phyloP scores from a whole-genome alignment of 2,329 filamentous ascomycete species.

The Aspergillus sp. region DNA sequence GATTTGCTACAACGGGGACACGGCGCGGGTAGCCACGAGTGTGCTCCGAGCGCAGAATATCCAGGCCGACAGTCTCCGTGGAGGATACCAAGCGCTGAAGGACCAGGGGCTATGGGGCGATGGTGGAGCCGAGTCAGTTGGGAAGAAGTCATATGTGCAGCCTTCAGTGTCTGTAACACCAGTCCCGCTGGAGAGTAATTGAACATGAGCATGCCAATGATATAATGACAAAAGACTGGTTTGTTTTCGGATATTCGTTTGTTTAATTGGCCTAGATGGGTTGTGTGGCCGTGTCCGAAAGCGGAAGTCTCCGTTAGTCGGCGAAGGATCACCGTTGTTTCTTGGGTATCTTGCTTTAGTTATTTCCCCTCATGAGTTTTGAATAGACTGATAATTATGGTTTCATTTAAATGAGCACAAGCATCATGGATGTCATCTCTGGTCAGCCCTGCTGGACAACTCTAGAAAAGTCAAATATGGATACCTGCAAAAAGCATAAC shows the following conservation, averaged over 20 bases:
- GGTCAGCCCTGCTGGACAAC: neutral
- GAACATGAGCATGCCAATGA: neutral
- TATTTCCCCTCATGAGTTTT: neutral
- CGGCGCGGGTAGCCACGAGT: conserved; percentile 54
- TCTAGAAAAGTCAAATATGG: no score
- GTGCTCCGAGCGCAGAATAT: conserved; percentile 53
- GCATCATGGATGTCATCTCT: no score
- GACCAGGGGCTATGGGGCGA: conserved; percentile 28
- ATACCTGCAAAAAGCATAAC: no score
- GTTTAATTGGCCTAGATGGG: no score
- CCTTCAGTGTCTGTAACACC: conserved; percentile 5
- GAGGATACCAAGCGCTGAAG: conserved; percentile 37
- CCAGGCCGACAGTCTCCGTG: conserved; percentile 48
- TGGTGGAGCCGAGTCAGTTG: conserved; percentile 4
- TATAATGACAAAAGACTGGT: neutral
- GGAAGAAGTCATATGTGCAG: neutral
- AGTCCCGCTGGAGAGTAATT: conserved; percentile 8
- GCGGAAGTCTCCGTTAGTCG: neutral
- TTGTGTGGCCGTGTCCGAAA: neutral
- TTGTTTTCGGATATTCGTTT: neutral
- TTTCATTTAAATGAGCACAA: neutral
- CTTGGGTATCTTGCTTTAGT: neutral
- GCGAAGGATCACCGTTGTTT: neutral
- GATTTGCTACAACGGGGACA: conserved; percentile 57
- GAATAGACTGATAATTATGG: neutral